A percentile compares a stretch with the other conserved stretches of the same genome.
Evolutionary conservation across 1,139 yeast species (phyloP).

Genomic region (Citeromyces siamensis): DNA sequence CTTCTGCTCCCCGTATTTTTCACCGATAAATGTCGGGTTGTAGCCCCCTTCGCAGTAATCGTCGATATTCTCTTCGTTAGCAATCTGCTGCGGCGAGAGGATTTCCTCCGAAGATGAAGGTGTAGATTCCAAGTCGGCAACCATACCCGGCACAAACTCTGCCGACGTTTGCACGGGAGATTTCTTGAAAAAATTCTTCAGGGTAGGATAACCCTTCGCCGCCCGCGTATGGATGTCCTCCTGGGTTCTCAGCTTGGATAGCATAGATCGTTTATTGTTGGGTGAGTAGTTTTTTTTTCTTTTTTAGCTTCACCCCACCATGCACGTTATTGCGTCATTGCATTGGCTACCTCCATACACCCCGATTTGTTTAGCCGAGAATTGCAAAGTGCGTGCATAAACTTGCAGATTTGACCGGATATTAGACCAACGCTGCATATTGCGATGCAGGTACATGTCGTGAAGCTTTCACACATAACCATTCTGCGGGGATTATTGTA

Average conservation of each 20-base stretch:
- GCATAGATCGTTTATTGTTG: neutral
- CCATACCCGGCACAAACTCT: neutral
- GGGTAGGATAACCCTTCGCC: neutral
- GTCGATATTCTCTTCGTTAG: conserved; percentile 43
- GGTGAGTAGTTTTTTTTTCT: neutral
- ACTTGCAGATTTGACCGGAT: too few species aligned
- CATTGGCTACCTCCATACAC: neutral
- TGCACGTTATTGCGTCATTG: neutral
- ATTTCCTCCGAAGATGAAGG: conserved; percentile 1
- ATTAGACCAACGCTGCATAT: too few species aligned
- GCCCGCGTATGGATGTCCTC: neutral
- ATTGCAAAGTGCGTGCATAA: too few species aligned
- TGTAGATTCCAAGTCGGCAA: neutral
- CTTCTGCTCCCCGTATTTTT: conserved; percentile 41
- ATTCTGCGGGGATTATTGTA: too few species aligned
- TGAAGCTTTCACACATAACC: too few species aligned
- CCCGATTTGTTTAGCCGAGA: too few species aligned
- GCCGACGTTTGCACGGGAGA: neutral
- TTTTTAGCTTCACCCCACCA: neutral
- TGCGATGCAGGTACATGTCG: too few species aligned
- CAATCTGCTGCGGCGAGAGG: neutral
- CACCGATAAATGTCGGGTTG: conserved; percentile 69
- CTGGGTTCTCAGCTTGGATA: neutral
- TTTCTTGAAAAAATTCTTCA: neutral
- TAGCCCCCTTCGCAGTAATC: conserved; percentile 72